Percentiles rank a stretch among this genome's conserved stretches.
Conservation (phyloP, 352 stramenopile genomes). For the Pythium phragmitis region DNA sequence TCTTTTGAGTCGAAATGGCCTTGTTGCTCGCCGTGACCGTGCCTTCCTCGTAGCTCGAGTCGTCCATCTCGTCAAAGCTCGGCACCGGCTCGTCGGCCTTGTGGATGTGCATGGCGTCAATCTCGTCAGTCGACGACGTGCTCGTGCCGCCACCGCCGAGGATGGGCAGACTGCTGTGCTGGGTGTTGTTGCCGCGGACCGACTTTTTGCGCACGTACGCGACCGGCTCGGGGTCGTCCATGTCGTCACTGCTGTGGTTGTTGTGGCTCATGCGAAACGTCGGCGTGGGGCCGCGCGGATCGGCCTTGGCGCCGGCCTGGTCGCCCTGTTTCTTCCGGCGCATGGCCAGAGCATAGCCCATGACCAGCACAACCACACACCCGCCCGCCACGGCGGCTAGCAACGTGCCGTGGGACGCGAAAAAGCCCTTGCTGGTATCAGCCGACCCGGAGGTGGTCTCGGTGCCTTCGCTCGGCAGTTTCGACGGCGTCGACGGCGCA, state of each 20-base stretch:
- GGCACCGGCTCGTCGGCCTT: conserved; percentile 21
- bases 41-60: conserved; percentile 24
- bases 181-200: conserved; percentile 9
- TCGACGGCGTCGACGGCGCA: neutral
- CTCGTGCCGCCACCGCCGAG: conserved; percentile 20
- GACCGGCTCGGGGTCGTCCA: conserved; percentile 26
- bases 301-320: neutral
- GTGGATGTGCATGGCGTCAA: conserved; percentile 9
- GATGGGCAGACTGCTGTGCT: conserved; percentile 21
- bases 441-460: conserved; percentile 31
- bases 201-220: conserved; percentile 27
- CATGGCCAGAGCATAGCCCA: conserved; percentile 25
- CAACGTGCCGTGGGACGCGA: conserved; percentile 18
- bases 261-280: conserved; percentile 18
- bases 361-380: conserved; percentile 20
- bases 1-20: conserved; percentile 6
- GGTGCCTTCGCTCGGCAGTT: conserved; percentile 1
- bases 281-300: conserved; percentile 7
- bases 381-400: conserved; percentile 13
- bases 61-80: conserved; percentile 28
- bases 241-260: conserved; percentile 17
- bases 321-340: conserved; percentile 23
- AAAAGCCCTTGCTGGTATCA: conserved; percentile 49
- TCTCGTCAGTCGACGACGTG: conserved; percentile 20
- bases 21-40: conserved; percentile 25